Base-by-base conservation (phyloP, 768 basidiomycete genomes). In the Epithele typhae region DNA sequence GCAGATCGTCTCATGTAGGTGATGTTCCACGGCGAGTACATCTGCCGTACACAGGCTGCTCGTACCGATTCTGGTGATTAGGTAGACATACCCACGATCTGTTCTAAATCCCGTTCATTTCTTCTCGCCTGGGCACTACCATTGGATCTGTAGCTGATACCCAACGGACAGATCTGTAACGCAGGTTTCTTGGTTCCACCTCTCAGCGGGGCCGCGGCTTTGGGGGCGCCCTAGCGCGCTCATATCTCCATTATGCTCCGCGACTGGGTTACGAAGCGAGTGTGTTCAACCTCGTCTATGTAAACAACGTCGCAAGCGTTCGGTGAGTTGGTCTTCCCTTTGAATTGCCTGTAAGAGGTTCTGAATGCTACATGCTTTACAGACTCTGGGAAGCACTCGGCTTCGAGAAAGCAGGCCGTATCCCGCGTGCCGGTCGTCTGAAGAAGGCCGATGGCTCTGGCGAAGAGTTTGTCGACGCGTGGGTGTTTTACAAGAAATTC, bases 271-370 rank as follows among this genome's bases (percentile, higher is more conserved):
- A 87, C 66, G 70, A 77, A 55, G 84, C 78, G 4, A 87, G 84
- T 59, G 81, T 95, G 21, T 95, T 96, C 73, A 95, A 96, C 63
- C 75, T 96, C 35, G 92, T 96, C 30, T 95, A 87, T 64, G 79
- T 82, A 21, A 90, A 84, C 62, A 96, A 95, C 67, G 58, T 67
- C 36, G 90, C 91, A 15, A 86, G 84, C 36, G 62, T 84, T 49
- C 77, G 71, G 86, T 83, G 50, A 57, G 73, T 63, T 3, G 18
- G n/a, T n/a, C n/a, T n/a, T n/a, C n/a, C n/a, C n/a, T n/a, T n/a
- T n/a, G n/a, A n/a, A n/a, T n/a, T n/a, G n/a, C n/a, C n/a, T n/a
- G n/a, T n/a, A n/a, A n/a, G 37, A 64, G 21, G 36, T 23, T 23
- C 12, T 17, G 4, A 40, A 14, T 25, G 9, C 22, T 2, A 15